Conservation (phyloP, 352 stramenopile species). For the Blastocystis sp. region DNA sequence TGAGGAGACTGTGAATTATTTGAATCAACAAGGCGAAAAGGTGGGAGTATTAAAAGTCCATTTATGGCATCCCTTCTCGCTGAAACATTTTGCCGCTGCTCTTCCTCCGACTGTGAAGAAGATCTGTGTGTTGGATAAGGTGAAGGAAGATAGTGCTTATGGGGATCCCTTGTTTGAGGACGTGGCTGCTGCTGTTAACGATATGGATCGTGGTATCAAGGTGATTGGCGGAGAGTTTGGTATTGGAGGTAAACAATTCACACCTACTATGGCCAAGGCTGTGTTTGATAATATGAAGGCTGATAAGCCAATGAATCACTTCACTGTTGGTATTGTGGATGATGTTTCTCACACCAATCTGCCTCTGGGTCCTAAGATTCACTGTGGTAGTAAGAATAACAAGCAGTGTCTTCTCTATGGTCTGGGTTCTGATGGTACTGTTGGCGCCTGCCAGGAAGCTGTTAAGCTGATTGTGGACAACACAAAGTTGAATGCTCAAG, state of each 20-base stretch:
- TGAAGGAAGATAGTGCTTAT: constrained; percentile 75
- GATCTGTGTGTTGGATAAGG: constrained; percentile 77
- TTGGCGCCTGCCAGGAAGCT: constrained; percentile 74
- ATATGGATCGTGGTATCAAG: constrained; percentile 71
- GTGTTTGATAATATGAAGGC: constrained; percentile 74
- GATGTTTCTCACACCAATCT: constrained; percentile 74
- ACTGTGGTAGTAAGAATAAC: constrained; percentile 73
- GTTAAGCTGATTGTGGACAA: constrained; percentile 75
- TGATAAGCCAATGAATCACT: constrained; percentile 73
- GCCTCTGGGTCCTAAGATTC: constrained; percentile 73
- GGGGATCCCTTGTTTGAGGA: constrained; percentile 74
- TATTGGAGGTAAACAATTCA: constrained; percentile 75
- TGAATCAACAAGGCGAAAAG: constrained; percentile 77
- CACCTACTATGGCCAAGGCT: constrained; percentile 75
- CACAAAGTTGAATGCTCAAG: constrained; percentile 73
- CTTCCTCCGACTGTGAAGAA: constrained; percentile 74
- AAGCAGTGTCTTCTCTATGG: constrained; percentile 86
- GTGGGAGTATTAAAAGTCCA: constrained; percentile 79
- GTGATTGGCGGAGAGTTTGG: constrained; percentile 77
- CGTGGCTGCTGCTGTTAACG: constrained; percentile 76
- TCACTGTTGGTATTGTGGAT: constrained; percentile 81
- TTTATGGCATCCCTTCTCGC: constrained; percentile 77
- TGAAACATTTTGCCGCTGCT: constrained; percentile 76
- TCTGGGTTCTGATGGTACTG: constrained; percentile 78
- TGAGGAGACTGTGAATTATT: constrained; percentile 75